phyloP scores from a whole-genome alignment of 225 moss, liverwort and hornwort genomes.

The Pleurozium schreberi region DNA sequence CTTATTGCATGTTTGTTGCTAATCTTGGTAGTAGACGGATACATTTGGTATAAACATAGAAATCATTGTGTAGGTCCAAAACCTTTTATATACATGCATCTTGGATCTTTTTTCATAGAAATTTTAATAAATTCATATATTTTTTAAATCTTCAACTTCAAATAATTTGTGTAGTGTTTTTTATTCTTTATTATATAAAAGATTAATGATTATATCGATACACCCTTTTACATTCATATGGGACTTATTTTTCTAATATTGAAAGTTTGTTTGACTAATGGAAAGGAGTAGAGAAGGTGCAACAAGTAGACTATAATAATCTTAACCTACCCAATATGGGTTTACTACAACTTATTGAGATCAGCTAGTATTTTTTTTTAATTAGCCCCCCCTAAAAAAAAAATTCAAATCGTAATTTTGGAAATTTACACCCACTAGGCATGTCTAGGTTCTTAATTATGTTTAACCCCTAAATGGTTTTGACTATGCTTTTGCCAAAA shows the following conservation, averaged over 20 bases:
- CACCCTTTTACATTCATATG: background rate
- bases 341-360: background rate
- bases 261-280: background rate
- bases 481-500: no score
- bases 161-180: accelerated
- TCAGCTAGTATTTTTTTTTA: background rate
- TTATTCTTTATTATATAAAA: background rate
- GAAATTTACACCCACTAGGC: background rate
- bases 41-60: background rate
- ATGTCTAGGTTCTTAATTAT: no score
- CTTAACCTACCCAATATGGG: no score
- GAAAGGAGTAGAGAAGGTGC: background rate
- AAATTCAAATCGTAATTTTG: background rate
- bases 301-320: background rate
- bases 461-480: no score
- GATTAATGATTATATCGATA: background rate
- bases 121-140: background rate
- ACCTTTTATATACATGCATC: accelerated
- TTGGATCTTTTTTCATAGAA: accelerated
- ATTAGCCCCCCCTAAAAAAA: background rate
- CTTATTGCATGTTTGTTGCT: background rate
- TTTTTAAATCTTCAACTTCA: background rate
- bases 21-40: no score
- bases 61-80: accelerated
- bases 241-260: background rate